phyloP scores from a whole-genome alignment of 129 eudicot genomes.

The carrot (Daucus carota) region DNA sequence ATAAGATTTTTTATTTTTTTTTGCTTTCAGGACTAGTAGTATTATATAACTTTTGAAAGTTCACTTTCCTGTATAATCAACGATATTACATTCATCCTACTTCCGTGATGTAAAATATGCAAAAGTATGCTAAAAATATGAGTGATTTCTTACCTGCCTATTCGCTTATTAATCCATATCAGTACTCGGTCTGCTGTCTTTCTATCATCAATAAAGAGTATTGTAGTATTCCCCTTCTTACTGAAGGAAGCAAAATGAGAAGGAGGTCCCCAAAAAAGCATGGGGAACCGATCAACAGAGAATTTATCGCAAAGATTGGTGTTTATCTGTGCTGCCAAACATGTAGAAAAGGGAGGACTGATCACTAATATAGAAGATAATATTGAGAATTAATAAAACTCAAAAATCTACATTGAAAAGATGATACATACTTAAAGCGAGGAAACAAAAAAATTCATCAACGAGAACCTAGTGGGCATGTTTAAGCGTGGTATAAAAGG shows the following conservation, averaged over 20 bases:
- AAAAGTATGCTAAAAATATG: background rate
- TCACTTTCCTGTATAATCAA: background rate
- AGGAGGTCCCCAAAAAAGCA: slow-evolving; percentile 76
- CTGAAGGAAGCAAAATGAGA: slow-evolving; percentile 58
- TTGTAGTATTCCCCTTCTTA: slow-evolving; percentile 52
- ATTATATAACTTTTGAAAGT: background rate
- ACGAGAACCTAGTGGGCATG: background rate
- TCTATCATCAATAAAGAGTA: slow-evolving; percentile 49
- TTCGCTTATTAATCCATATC: slow-evolving; percentile 68
- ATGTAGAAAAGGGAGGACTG: slow-evolving; percentile 30
- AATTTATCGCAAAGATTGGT: slow-evolving; percentile 78
- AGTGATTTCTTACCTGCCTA: slow-evolving; percentile 47
- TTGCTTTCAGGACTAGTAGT: background rate
- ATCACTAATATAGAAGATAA: slow-evolving; percentile 28
- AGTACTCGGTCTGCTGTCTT: slow-evolving; percentile 80
- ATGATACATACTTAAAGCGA: background rate
- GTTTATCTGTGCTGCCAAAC: slow-evolving; percentile 97
- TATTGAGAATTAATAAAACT: background rate
- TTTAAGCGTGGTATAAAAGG: background rate
- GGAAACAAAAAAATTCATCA: background rate
- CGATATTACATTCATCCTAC: background rate
- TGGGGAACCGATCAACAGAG: slow-evolving; percentile 69
- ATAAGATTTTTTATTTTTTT: too few relatives aligned
- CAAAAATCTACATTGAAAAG: background rate
- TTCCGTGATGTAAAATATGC: background rate